Conservation (phyloP, 208 protist genomes). For the Porcisia deanei region DNA sequence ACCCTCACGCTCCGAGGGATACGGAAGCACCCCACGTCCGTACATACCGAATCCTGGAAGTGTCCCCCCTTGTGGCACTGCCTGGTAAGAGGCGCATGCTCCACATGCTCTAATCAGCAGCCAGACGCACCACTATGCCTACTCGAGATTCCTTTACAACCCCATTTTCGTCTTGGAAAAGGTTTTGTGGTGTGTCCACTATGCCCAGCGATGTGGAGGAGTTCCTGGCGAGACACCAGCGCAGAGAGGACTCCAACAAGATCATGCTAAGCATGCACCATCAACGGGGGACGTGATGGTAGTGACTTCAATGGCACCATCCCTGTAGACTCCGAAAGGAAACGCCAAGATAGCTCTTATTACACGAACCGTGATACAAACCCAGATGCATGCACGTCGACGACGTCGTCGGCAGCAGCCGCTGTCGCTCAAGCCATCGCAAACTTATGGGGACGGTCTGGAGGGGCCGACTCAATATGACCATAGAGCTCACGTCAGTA, state of each 20-base stretch:
- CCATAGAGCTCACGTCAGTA: not conserved
- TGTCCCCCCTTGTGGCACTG: not conserved
- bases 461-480: not conserved
- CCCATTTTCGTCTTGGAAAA: not conserved
- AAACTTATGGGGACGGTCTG: slow-evolving; percentile 1
- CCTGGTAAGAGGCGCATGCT: not conserved
- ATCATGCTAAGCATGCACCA: slow-evolving; percentile 1
- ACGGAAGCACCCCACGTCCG: not conserved
- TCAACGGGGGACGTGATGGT: not conserved
- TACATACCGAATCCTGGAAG: not conserved
- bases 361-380: no score
- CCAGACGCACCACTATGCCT: not conserved
- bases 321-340: not conserved
- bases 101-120: not conserved
- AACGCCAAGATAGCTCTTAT: not conserved
- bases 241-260: slow-evolving; percentile 9
- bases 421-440: slow-evolving; percentile 22
- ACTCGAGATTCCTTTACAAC: not conserved
- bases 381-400: slow-evolving; percentile 3
- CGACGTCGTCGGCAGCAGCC: not conserved
- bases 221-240: slow-evolving; percentile 15
- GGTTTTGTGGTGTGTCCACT: not conserved
- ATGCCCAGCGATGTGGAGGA: slow-evolving; percentile 15
- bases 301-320: not conserved
- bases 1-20: not conserved